Base-by-base conservation (phyloP, 768 basidiomycete species). In the Phanerochaete carnosa region DNA sequence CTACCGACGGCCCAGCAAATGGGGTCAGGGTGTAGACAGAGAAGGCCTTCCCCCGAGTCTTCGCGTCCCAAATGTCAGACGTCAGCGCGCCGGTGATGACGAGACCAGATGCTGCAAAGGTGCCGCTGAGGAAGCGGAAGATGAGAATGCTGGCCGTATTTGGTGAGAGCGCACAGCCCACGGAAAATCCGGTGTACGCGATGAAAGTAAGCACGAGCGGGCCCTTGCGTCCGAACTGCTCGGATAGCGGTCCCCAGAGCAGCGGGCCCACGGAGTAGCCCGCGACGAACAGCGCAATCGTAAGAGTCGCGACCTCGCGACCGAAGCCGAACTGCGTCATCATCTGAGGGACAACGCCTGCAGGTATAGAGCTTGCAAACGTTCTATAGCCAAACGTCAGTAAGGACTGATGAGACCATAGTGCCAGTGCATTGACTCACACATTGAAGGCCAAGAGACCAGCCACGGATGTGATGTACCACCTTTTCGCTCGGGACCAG, bases 41-140 rank as follows among this genome's bases (percentile, higher is more conserved):
- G 30, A 90, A 74, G 8, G 88, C 89, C 62, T 83, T 81, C 13
- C 88, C 88, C 43, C 88, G 80, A 22, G 75, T 78, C 58, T 75
- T 76, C 0, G 82, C 77, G 55, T 86, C 85, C 86, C 87, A 89
- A 58, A 51, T 84, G 76, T 72, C 69, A 1, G 66, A 53, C n/a
- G 70, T 68, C 2, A 72, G 39, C 6, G 67, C 70, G 22, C 86
- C 89, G 58, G 83, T 81, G 73, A 89, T 90, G 8, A 88, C 81
- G 45, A 90, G 66, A 0, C 88, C 89, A 28, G 84, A 80, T n/a
- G 86, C 81, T 25, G 88, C 88, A 64, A 88, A 90, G 1, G 76
- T 75, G 15, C 90, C 90, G 1, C 84, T 82, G 19, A 91, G 69
- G 68, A 91, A 87, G 26, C 90, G 82, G 64, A 89, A 84, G 16